Conservation (phyloP, 192 early-diverging fungal species). For the Linnemannia exigua region DNA sequence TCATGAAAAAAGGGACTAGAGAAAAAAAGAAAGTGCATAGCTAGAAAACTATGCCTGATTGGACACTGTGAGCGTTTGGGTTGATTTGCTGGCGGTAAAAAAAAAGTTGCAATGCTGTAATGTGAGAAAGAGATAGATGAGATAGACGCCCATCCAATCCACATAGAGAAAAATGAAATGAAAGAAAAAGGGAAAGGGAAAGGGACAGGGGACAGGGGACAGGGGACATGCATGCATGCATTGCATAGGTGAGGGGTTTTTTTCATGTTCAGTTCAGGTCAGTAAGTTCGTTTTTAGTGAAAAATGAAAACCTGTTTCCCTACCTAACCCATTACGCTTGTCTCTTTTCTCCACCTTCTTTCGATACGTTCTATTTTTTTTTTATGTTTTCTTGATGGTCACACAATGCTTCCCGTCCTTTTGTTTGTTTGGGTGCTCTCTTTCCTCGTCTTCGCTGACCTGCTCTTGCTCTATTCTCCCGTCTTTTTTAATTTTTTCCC, state of each 20-base stretch:
- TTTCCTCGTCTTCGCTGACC: background rate
- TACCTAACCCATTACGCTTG: background rate
- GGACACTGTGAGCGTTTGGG: no score
- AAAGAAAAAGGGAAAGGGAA: background rate
- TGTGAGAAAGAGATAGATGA: background rate
- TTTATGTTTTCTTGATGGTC: background rate
- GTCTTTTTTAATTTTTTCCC: constrained; percentile 3
- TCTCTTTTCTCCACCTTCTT: background rate
- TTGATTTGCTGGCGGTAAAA: no score
- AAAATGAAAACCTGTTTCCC: constrained; percentile 1
- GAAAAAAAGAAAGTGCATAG: background rate
- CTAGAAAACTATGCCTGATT: background rate
- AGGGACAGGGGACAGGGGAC: no score
- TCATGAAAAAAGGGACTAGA: background rate
- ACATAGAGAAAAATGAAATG: constrained; percentile 5
- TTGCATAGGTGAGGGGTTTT: background rate
- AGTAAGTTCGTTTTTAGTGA: no score
- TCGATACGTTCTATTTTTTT: constrained; percentile 3
- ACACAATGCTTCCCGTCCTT: background rate
- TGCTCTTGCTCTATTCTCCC: no score
- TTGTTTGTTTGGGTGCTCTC: background rate
- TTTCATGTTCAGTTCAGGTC: background rate
- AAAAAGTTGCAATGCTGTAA: background rate
- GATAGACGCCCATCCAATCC: background rate
- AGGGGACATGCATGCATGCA: background rate